These are phyloP conservation scores for Chlorella sp. DNA, from an alignment of 139 green algal species.

Conservation along the genomic window DNA sequence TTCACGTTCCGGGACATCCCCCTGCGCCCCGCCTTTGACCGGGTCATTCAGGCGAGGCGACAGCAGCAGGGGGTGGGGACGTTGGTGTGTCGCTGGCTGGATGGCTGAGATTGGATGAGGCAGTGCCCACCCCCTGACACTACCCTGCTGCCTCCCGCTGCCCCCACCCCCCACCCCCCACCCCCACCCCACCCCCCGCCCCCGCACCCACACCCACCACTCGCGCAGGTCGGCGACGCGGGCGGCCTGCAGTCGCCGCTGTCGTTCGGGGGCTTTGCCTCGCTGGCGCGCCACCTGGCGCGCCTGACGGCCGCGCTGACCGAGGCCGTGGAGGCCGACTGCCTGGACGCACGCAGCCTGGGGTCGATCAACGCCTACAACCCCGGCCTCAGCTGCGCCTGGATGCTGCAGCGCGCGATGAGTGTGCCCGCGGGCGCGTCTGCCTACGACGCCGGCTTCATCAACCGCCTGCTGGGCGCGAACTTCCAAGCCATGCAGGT, in stretches of 20 bases:
- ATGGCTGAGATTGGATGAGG: too few relatives aligned
- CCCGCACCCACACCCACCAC: neutral
- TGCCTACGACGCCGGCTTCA: slow-evolving; percentile 57
- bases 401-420: slow-evolving; percentile 94
- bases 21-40: slow-evolving; percentile 79
- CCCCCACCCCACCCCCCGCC: too few relatives aligned
- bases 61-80: neutral
- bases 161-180: too few relatives aligned
- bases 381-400: slow-evolving; percentile 61
- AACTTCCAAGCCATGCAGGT: slow-evolving; percentile 86
- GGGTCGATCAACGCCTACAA: slow-evolving; percentile 61
- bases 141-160: too few relatives aligned
- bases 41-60: slow-evolving; percentile 81
- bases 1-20: slow-evolving; percentile 90
- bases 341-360: slow-evolving; percentile 36
- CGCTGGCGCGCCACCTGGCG: slow-evolving; percentile 69
- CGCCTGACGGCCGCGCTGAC: slow-evolving; percentile 65
- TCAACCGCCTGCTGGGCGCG: slow-evolving; percentile 74
- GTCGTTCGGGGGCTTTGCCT: slow-evolving; percentile 95
- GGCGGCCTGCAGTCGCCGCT: slow-evolving; percentile 94
- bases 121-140: too few relatives aligned
- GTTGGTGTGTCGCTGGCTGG: neutral
- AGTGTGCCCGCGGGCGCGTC: slow-evolving; percentile 44
- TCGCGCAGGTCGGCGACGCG: slow-evolving; percentile 58
- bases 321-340: slow-evolving; percentile 54